Evolutionary conservation across 192 early-diverging fungal genomes (phyloP), one percentile per base, ranked within the genome.

Genomic region (Backusella australiensis): DNA sequence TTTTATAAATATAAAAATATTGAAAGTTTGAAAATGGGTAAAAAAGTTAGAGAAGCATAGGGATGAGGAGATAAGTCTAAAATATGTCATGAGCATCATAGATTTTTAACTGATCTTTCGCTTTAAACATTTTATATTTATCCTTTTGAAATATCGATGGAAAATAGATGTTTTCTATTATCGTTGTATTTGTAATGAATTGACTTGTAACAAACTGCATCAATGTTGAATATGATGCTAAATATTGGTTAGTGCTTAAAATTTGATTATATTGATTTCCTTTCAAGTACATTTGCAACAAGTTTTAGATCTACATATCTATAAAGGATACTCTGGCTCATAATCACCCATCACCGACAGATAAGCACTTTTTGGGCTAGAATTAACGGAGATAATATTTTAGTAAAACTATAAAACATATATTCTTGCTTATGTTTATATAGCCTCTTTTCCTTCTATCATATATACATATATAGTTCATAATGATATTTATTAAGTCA

Each of bases 401-500:
- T 17, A 21, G n/a, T 53, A 26, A 23, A 59, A 59, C 11, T 59
- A 59, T 59, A 59, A 59, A 12, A 26, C 53, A 21, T 9, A 12
- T 59, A 26, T 59, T 12, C 5, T 59, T 59, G 8, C 53, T 59
- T 1, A 59, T 59, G 23, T n/a, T 7, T 6, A 49, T 7, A 49
- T 6, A n/a, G 6, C 5, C 1, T 59, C 53, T 26, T 71, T 36
- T 23, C 34, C 15, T 36, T 73, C 23, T 12, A 39, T 4, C n/a
- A 9, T 73, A 15, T 53, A 53, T 15, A 8, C 34, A 42, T 17
- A 29, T 38, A 66, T 36, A 8, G 6, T 71, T 39, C 4, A 29
- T 15, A 26, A 95, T 96, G 96, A 94, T 94, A 78, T 87, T 96
- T 66, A 94, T 96, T 69, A 89, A 95, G 83, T 87, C 89, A 21